Conservation (phyloP, 2,329 filamentous ascomycete genomes). For the Pseudogymnoascus sp. region DNA sequence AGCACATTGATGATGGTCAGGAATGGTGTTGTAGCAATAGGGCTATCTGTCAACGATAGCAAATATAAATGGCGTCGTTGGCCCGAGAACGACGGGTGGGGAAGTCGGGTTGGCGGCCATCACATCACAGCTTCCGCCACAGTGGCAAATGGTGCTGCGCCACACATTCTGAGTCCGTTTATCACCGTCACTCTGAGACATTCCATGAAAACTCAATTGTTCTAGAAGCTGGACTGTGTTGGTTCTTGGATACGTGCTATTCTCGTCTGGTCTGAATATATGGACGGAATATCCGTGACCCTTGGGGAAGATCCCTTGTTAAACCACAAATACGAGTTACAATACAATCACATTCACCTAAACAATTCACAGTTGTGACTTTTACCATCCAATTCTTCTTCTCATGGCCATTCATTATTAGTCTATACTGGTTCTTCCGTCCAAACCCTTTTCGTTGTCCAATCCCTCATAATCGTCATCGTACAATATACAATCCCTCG, state of each 20-base stretch:
- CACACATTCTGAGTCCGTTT: background rate
- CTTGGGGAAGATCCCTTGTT: background rate
- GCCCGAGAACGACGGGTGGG: background rate
- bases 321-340: background rate
- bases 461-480: background rate
- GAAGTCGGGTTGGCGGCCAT: background rate
- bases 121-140: background rate
- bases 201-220: background rate
- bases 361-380: background rate
- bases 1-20: background rate
- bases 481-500: background rate
- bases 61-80: background rate
- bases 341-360: background rate
- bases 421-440: background rate
- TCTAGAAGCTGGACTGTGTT: background rate
- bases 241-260: background rate
- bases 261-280: too few species aligned
- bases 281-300: background rate
- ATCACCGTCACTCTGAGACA: background rate
- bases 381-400: background rate
- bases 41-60: background rate
- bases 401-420: background rate
- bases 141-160: background rate
- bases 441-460: background rate
- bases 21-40: background rate